Conservation (phyloP, 805 yeast genomes). For the Grigorovia yakushimaensis region DNA sequence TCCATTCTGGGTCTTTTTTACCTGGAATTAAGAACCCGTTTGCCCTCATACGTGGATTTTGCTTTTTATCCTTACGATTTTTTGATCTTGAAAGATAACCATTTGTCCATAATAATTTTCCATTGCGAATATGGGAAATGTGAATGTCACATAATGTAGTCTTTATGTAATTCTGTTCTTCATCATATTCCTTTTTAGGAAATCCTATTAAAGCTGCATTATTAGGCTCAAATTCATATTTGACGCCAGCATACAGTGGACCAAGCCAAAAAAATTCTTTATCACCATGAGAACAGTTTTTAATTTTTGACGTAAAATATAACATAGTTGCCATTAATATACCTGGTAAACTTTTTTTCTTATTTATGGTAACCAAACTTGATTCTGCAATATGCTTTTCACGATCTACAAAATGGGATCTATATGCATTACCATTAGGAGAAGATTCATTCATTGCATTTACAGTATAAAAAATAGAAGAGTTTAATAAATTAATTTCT, state of each 20-base stretch:
- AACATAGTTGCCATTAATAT: slow-evolving; percentile 21
- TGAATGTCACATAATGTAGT: slow-evolving; percentile 26
- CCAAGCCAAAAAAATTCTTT: slow-evolving; percentile 74
- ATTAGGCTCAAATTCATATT: slow-evolving; percentile 30
- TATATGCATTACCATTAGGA: slow-evolving; percentile 11
- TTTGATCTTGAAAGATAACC: slow-evolving; percentile 52
- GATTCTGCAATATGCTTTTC: slow-evolving; percentile 26
- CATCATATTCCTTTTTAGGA: slow-evolving; percentile 12
- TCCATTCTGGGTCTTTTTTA: background rate
- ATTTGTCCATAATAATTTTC: slow-evolving; percentile 47
- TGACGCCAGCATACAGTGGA: slow-evolving; percentile 34
- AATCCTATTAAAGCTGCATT: slow-evolving; percentile 32
- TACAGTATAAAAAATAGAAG: slow-evolving; percentile 3
- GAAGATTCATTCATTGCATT: slow-evolving; percentile 1
- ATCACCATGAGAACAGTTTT: slow-evolving; percentile 54
- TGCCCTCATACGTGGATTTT: background rate
- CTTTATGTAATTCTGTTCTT: slow-evolving; percentile 5
- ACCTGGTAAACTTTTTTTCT: slow-evolving; percentile 17
- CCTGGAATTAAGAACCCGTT: slow-evolving; percentile 1
- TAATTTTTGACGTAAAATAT: slow-evolving; percentile 20
- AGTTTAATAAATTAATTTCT: slow-evolving; percentile 17
- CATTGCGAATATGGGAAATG: slow-evolving; percentile 20
- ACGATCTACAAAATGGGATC: background rate
- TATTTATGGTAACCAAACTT: slow-evolving; percentile 24
- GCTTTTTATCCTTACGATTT: slow-evolving; percentile 29